Conservation (phyloP, 768 basidiomycete species). For the Xerocomus spinulosus region DNA sequence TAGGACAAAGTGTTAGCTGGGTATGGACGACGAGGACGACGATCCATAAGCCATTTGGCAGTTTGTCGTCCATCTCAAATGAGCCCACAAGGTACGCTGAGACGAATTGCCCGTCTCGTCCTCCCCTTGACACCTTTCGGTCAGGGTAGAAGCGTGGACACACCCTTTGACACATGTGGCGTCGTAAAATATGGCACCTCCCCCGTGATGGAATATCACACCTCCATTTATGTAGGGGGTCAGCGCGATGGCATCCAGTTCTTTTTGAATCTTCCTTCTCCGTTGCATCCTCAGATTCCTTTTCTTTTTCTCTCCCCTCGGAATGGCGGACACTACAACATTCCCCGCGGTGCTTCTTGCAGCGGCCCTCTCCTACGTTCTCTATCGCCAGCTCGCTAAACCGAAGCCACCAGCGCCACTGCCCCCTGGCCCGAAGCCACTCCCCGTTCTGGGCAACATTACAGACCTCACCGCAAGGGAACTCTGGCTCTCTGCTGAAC, state of each 20-base stretch:
- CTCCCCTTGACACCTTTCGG: neutral
- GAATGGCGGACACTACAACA: conserved; percentile 11
- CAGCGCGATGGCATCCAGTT: too few relatives aligned
- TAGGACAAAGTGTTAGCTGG: too few relatives aligned
- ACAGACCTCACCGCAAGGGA: conserved; percentile 55
- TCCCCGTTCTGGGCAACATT: conserved; percentile 64
- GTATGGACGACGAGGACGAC: neutral
- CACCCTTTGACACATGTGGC: neutral
- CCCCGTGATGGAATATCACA: neutral
- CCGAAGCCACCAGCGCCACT: conserved; percentile 33
- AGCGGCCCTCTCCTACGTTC: conserved; percentile 9
- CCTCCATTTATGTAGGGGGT: neutral
- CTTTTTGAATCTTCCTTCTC: conserved; percentile 18
- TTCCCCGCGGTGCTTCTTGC: conserved; percentile 21
- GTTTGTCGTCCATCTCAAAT: neutral
- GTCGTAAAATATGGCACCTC: too few relatives aligned
- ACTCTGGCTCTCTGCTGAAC: conserved; percentile 57
- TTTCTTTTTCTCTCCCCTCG: conserved; percentile 2
- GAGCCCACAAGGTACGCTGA: neutral
- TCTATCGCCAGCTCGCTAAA: conserved; percentile 15
- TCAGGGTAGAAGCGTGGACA: neutral
- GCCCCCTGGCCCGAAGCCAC: conserved; percentile 65
- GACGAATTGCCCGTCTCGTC: neutral
- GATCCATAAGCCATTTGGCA: neutral
- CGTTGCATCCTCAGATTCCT: conserved; percentile 14